phyloP scores from a whole-genome alignment of 1,139 yeast species.

The Taphrina betulina region DNA sequence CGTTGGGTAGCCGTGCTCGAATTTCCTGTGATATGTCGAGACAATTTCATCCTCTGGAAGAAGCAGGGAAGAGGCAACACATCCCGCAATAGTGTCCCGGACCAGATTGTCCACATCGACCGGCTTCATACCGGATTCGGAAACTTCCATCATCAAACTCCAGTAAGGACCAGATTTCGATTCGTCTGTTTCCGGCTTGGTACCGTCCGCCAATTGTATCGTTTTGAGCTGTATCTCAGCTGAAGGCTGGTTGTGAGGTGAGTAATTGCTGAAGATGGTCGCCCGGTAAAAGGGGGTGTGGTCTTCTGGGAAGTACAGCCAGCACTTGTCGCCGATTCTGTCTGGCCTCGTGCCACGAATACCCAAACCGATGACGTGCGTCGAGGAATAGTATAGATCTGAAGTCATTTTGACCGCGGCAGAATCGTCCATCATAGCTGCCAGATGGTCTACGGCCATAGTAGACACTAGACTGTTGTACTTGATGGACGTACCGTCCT shows the following conservation, averaged over 20 bases:
- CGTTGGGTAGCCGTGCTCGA: conserved; percentile 36
- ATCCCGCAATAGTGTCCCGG: conserved; percentile 35
- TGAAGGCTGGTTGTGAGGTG: conserved; percentile 35
- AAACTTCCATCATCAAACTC: conserved; percentile 36
- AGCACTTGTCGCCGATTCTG: conserved; percentile 36
- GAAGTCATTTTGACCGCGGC: conserved; percentile 28
- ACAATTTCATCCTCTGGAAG: conserved; percentile 35
- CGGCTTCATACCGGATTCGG: conserved; percentile 35
- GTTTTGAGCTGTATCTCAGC: conserved; percentile 33
- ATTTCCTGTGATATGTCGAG: conserved; percentile 36
- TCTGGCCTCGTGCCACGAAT: conserved; percentile 35
- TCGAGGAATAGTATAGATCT: conserved; percentile 34
- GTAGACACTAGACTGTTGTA: conserved; percentile 34
- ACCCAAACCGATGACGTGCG: conserved; percentile 37
- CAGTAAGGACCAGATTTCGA: conserved; percentile 35
- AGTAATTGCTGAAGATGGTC: conserved; percentile 36
- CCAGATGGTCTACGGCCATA: conserved; percentile 33
- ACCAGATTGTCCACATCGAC: conserved; percentile 34
- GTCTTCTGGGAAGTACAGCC: conserved; percentile 37
- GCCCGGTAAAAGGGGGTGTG: conserved; percentile 37
- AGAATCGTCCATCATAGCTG: conserved; percentile 15
- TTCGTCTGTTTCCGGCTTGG: conserved; percentile 26
- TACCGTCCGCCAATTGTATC: conserved; percentile 27
- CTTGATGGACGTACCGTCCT: conserved; percentile 30
- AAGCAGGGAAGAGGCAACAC: conserved; percentile 34